Evolutionary conservation across 805 yeast genomes (phyloP), one percentile per base, ranked within the genome.

Genomic region (Spathaspora boniae): DNA sequence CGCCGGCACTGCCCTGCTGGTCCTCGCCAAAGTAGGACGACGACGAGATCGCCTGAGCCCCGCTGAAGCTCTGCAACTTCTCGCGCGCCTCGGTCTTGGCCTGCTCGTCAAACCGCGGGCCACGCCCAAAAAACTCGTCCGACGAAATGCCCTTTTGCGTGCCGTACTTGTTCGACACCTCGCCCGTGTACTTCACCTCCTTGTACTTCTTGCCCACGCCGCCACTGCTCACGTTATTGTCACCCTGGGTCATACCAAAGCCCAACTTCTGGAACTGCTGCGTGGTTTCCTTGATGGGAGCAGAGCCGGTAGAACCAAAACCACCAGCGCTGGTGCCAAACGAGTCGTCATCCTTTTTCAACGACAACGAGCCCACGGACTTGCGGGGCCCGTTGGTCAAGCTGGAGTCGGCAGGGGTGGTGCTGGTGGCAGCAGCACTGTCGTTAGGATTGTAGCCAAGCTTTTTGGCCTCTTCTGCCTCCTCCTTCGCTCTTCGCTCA

Each of bases 61-160:
- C 93, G 40, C 76, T 77, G 62, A 86, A 93, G 4, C 82, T 66
- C 57, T 82, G 87, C 37, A 93, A 68, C 51, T 93, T 89, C n/a
- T 75, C 54, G 44, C 74, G 73, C 2, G 97, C 97, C 59, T 88
- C 96, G 30, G 72, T 72, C 37, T 82, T 82, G 26, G 86, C 85
- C 2, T 69, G 70, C 45, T 84, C 83, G 51, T 87, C 97, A 53
- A 76, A 86, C 17, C 79, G 66, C 2, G 72, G 72, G 28, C 89
- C 91, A 53, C 95, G 80, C 14, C 96, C 96, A 60, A 93, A 93
- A 52, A 76, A 78, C 65, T 89, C 94, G 62, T 93, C 98, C 2
- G 97, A 89, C 0, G 98, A 93, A 44, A 93, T 93, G 31, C 89
- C 96, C 72, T 86, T 91, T 58, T 89, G 96, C 26, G 66, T 68